A percentile compares a stretch with the other conserved stretches of the same genome.
phyloP scores from a whole-genome alignment of 495 filamentous ascomycete genomes.

The Tuber umbilicatum region DNA sequence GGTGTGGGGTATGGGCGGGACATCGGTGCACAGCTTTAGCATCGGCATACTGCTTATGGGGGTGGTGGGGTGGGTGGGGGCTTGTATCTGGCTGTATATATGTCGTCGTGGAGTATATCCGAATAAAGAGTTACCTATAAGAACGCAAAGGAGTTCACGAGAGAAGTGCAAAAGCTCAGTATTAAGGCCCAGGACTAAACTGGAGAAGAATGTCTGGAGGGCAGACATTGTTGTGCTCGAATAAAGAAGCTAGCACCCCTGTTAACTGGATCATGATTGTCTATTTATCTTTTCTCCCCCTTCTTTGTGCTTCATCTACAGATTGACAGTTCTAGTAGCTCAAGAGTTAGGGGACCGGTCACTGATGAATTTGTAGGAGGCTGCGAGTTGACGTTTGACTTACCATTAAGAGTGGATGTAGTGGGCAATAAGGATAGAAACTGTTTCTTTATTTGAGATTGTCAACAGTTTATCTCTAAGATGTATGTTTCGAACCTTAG shows the following conservation, averaged over 20 bases:
- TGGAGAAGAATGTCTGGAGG: not conserved
- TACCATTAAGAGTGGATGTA: no score
- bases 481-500: no score
- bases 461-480: no score
- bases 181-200: not conserved
- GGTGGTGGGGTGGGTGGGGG: not conserved
- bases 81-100: not conserved
- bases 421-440: not conserved
- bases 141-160: not conserved
- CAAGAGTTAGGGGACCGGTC: no score
- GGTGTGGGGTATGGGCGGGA: not conserved
- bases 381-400: not conserved
- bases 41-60: not conserved
- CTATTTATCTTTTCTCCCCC: no score
- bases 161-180: not conserved
- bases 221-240: not conserved
- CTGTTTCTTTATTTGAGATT: no score
- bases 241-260: no score
- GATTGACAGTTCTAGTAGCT: no score
- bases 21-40: not conserved
- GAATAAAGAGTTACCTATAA: not conserved
- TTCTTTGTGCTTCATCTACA: no score
- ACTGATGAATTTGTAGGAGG: no score
- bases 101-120: not conserved
- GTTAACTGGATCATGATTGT: no score